Conservation (phyloP, 768 basidiomycete species). For the Lyophyllum semitale region DNA sequence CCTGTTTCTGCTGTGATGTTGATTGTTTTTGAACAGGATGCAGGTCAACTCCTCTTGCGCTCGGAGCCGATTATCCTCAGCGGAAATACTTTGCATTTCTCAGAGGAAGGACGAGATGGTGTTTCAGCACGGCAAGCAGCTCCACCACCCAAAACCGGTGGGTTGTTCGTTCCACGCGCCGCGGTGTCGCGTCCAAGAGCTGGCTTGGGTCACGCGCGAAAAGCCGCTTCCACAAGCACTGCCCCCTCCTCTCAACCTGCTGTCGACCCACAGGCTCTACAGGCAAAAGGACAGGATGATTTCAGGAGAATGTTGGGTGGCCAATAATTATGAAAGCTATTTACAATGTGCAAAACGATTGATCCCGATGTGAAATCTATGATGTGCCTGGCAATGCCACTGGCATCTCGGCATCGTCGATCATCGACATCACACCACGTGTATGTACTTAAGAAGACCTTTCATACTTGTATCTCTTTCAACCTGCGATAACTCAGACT, state of each 20-base stretch:
- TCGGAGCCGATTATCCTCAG: conserved; percentile 73
- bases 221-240: conserved; percentile 19
- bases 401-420: no score
- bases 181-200: conserved; percentile 70
- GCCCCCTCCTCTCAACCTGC: conserved; percentile 21
- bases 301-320: conserved; percentile 78
- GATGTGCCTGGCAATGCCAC: neutral
- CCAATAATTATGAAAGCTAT: neutral
- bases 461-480: neutral
- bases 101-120: conserved; percentile 49
- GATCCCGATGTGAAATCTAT: neutral
- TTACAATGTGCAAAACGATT: neutral
- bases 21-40: conserved; percentile 57
- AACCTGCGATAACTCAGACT: neutral
- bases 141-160: conserved; percentile 40
- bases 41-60: conserved; percentile 73
- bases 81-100: conserved; percentile 58
- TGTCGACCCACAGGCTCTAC: conserved; percentile 23
- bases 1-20: neutral
- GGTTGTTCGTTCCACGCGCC: conserved; percentile 68
- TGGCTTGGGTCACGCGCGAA: conserved; percentile 63
- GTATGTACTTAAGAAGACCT: no score
- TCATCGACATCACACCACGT: no score
- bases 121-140: conserved; percentile 29
- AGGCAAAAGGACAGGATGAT: conserved; percentile 73